Evolutionary conservation across 1,284 basidiomycete genomes (phyloP).

Genomic region (Ustilago xerochloae): DNA sequence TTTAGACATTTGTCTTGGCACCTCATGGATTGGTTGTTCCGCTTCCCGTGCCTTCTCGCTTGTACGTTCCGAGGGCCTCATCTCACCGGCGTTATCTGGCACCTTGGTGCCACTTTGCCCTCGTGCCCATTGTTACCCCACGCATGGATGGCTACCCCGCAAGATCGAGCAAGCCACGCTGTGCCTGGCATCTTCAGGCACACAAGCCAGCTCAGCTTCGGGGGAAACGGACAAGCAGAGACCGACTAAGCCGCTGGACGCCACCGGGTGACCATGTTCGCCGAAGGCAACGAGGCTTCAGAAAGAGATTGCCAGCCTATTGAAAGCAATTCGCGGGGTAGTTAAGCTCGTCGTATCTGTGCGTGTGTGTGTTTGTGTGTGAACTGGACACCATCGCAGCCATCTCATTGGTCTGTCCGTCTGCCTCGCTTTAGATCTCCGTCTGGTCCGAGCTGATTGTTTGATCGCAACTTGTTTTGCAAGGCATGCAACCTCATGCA

Average conservation of each 20-base stretch:
- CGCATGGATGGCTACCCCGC: conserved; percentile 3
- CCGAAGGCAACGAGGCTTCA: too few species aligned
- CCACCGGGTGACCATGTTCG: background rate
- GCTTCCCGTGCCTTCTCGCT: conserved; percentile 4
- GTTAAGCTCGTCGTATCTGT: background rate
- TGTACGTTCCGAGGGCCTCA: background rate
- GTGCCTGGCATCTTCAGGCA: conserved; percentile 9
- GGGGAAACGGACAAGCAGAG: background rate
- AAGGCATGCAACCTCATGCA: background rate
- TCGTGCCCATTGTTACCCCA: background rate
- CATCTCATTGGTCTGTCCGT: background rate
- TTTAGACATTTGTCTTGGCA: background rate
- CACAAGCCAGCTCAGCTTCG: background rate
- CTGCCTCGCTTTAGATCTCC: too few species aligned
- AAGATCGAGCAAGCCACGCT: background rate
- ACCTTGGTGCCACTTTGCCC: too few species aligned
- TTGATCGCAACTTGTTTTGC: background rate
- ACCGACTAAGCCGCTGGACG: conserved; percentile 9
- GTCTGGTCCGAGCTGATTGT: background rate
- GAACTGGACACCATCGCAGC: background rate
- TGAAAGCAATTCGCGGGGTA: conserved; percentile 1
- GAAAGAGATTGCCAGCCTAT: too few species aligned
- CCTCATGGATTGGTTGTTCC: background rate
- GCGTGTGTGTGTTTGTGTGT: background rate
- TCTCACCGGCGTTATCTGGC: background rate